Conservation (phyloP, 2,329 filamentous ascomycete species). For the Stemphylium beticola region DNA sequence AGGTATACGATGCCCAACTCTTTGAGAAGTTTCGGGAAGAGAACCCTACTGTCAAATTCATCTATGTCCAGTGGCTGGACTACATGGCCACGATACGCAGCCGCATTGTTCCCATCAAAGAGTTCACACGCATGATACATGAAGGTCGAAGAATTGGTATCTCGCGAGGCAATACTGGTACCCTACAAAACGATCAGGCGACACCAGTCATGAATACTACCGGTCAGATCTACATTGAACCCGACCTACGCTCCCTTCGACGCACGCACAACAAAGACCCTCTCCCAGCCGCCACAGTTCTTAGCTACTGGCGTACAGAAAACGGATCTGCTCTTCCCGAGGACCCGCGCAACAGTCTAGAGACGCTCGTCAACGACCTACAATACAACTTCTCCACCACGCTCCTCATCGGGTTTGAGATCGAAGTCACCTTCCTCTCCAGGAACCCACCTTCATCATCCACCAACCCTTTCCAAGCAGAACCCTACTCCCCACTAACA, state of each 20-base stretch:
- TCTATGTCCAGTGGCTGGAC: constrained; percentile 80
- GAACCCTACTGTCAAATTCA: constrained; percentile 64
- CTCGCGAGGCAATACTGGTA: constrained; percentile 67
- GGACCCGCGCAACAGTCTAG: constrained; percentile 64
- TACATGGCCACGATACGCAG: constrained; percentile 73
- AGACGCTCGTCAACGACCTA: constrained; percentile 59
- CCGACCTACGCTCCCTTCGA: constrained; percentile 69
- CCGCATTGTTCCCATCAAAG: constrained; percentile 68
- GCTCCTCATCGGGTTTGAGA: constrained; percentile 78
- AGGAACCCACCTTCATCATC: constrained; percentile 40
- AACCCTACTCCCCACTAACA: constrained; percentile 55
- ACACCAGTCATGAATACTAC: constrained; percentile 62
- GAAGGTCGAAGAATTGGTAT: constrained; percentile 60
- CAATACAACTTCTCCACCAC: constrained; percentile 59
- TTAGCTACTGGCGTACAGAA: constrained; percentile 68
- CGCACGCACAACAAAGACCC: constrained; percentile 55
- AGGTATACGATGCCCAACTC: constrained; percentile 47
- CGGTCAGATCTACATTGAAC: constrained; percentile 70
- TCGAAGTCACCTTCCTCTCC: constrained; percentile 76
- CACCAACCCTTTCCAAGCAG: constrained; percentile 32
- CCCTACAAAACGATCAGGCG: constrained; percentile 70
- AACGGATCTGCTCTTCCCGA: constrained; percentile 59
- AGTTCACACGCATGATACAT: constrained; percentile 48
- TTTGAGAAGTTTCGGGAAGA: constrained; percentile 58
- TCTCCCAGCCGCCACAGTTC: constrained; percentile 66